Conservation (phyloP, 2,329 filamentous ascomycete species). For the Monilinia fructigena region DNA sequence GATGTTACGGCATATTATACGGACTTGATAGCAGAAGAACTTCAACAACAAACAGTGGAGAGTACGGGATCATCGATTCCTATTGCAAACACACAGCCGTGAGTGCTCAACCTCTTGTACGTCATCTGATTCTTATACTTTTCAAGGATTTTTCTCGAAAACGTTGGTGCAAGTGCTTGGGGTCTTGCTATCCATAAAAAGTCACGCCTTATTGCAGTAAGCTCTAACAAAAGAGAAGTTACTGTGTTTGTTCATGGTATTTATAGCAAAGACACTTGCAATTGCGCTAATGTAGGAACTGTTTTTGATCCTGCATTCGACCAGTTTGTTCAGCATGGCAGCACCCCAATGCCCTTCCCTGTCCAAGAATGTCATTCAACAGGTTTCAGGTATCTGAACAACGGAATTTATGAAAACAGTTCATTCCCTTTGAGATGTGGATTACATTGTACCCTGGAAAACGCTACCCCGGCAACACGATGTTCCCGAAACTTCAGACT, state of each 20-base stretch:
- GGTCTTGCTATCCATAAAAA: slow-evolving; percentile 57
- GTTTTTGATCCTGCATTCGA: not conserved
- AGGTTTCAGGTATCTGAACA: not conserved
- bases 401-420: not conserved
- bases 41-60: not conserved
- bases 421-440: not conserved
- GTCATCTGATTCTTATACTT: slow-evolving; percentile 18
- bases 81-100: slow-evolving; percentile 28
- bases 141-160: slow-evolving; percentile 66
- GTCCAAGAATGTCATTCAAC: not conserved
- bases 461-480: not conserved
- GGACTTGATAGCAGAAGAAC: slow-evolving; percentile 23
- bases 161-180: slow-evolving; percentile 81
- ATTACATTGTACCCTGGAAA: too few relatives aligned
- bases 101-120: slow-evolving; percentile 12
- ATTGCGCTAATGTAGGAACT: not conserved
- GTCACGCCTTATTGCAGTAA: slow-evolving; percentile 83
- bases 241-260: slow-evolving; percentile 46
- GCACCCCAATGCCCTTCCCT: not conserved
- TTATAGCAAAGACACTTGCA: not conserved
- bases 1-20: slow-evolving; percentile 72
- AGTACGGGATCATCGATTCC: slow-evolving; percentile 10
- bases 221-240: slow-evolving; percentile 66
- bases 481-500: slow-evolving; percentile 25
- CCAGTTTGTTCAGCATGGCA: not conserved